A percentile compares a stretch with the other conserved stretches of the same genome.
These are phyloP conservation scores for Coniochaeta ligniaria DNA, from an alignment of 2,329 filamentous ascomycete species.

Conservation along the genomic window DNA sequence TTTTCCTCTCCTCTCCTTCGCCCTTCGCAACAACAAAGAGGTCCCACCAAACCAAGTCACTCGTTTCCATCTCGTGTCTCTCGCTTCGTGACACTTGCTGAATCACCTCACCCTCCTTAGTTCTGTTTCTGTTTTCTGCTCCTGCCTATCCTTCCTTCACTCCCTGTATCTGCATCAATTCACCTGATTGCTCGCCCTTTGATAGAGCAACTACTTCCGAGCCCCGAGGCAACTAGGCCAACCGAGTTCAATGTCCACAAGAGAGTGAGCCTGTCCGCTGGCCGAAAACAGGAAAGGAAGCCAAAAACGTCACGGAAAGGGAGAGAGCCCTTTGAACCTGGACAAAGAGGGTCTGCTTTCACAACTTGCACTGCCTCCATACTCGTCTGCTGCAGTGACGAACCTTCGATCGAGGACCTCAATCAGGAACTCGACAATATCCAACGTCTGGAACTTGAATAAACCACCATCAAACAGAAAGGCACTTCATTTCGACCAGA, in stretches of 20 bases:
- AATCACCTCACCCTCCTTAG: not conserved
- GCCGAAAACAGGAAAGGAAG: not conserved
- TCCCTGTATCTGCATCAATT: not conserved
- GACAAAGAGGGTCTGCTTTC: not conserved
- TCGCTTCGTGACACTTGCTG: not conserved
- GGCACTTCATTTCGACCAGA: not conserved
- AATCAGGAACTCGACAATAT: too few species aligned
- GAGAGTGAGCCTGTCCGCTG: not conserved
- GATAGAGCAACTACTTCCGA: not conserved
- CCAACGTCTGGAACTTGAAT: too few species aligned
- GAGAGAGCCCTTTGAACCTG: not conserved
- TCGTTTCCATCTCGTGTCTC: slow-evolving; percentile 2
- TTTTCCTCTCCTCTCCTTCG: not conserved
- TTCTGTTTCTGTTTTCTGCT: not conserved
- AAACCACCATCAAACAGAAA: not conserved
- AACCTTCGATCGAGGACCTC: not conserved
- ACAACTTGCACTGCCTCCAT: not conserved
- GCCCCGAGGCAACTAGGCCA: not conserved
- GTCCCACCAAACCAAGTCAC: not conserved
- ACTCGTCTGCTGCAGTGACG: not conserved
- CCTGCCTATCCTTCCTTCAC: not conserved
- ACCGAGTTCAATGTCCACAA: not conserved
- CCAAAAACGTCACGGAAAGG: not conserved
- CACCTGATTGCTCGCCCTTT: not conserved
- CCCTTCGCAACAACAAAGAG: not conserved